Evolutionary conservation across 2,329 filamentous ascomycete species (phyloP), one percentile per base, ranked within the genome.

Genomic region (Thyridium curvatum): DNA sequence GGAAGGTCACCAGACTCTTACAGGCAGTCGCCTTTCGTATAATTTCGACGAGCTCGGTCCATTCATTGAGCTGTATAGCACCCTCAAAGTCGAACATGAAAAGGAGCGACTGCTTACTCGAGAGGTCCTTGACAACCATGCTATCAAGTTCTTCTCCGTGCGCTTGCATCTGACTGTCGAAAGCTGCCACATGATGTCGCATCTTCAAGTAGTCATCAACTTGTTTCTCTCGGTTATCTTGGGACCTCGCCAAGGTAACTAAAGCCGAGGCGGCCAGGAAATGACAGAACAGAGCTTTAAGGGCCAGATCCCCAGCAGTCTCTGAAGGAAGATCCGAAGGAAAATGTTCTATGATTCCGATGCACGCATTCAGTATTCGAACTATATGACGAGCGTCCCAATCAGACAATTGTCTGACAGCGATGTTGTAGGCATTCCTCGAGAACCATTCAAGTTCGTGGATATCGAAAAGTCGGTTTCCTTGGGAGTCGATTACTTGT

Each of bases 401-500:
- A 1, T 41, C 46, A 3, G 73, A 65, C 2, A 70, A 68, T 47
- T 82, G 68, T 43, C 79, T 77, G 4, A 91, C 60, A 0, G 80
- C 82, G 7, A 89, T 58, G 47, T 93, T 94, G 64, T 94, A 94
- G 2, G 84, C 74, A 46, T 86, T 91, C 45, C 82, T 82, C 30
- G 82, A 83, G 55, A 94, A 90, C 88, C 88, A 94, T 48, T 90
- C 74, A 4, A 94, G 66, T 50, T 95, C 88, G 3, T 68, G 56
- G 1, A 71, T 41, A 1, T 72, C 75, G 52, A 89, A 88, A 1
- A 71, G 41, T 44, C 61, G 74, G 26, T 61, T 58, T 8, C 64
- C 66, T 14, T 63, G 50, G 31, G 50, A 55, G 46, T 64, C 64
- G 37, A 53, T 64, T 3, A 52, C 61, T 14, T 55, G 59, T 42